phyloP scores from a whole-genome alignment of 345 rosid species.

The Linum lewisii region DNA sequence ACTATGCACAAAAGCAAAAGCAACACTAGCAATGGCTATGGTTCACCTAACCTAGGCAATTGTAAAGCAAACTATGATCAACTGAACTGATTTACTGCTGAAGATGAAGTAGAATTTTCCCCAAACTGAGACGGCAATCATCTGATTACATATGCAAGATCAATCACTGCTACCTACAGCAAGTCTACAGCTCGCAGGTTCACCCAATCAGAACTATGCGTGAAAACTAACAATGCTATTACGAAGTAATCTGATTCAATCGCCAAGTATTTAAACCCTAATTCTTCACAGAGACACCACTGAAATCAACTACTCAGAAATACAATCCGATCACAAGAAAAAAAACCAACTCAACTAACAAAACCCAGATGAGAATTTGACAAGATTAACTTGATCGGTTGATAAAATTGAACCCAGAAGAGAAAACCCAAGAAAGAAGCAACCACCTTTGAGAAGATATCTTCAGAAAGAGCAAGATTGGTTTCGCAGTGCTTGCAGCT shows the following conservation, averaged over 20 bases:
- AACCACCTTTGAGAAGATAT: constrained; percentile 74
- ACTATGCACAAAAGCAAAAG: neutral
- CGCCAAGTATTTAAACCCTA: neutral
- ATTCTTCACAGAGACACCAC: constrained; percentile 1
- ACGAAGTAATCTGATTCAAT: neutral
- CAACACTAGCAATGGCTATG: neutral
- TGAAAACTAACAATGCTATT: neutral
- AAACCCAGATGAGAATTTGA: constrained; percentile 21
- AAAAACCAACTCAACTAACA: constrained; percentile 10
- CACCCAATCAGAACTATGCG: neutral
- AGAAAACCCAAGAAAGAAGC: constrained; percentile 11
- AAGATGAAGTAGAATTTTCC: too few relatives aligned
- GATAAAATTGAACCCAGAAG: neutral
- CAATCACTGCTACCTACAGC: neutral
- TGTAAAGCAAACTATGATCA: neutral
- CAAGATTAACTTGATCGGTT: constrained; percentile 5
- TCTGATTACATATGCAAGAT: too few relatives aligned
- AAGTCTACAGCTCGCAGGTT: neutral
- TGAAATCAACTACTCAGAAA: constrained; percentile 10
- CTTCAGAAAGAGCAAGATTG: constrained; percentile 68
- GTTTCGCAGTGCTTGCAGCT: constrained; percentile 92
- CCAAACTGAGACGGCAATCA: too few relatives aligned
- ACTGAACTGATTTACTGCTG: too few relatives aligned
- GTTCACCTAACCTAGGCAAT: neutral
- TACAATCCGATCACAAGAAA: neutral